Evolutionary conservation across 2,329 filamentous ascomycete genomes (phyloP), one percentile per base, ranked within the genome.

Genomic region (Raffaelea deltoideospora): DNA sequence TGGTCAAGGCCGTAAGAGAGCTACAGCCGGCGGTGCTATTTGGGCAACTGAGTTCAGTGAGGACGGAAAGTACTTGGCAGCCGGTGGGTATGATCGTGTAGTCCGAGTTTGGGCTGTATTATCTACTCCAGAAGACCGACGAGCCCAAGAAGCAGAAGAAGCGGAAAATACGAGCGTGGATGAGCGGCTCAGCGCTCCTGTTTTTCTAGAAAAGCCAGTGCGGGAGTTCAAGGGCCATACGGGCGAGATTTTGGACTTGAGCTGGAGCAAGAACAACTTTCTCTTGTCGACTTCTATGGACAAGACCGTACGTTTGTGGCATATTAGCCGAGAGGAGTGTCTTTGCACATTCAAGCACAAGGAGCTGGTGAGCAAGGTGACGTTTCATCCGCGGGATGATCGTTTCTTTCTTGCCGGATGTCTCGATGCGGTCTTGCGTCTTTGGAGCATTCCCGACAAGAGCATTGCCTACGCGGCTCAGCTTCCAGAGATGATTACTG

Each of bases 201-300:
- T 98, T 1, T 96, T 98, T 52, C 75, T 76, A 44, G 72, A 73
- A 34, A 80, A 82, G 49, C 83, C 87, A 0, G 55, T 83, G 10
- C 72, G 78, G 38, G 81, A 94, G 50, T 95, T 90, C 45, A 61
- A 70, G 37, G 87, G 86, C 5, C 90, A 98, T 52, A 79, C 74
- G 0, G 78, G 80, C 14, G 87, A 92, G 47, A 76, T 98, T 6
- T 61, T 98, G 45, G 88, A 94, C 52, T 56, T 98, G 41, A 93
- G 84, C 54, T 98, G 90, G 90, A 96, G 88, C 62, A 98, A 96
- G 66, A 98, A 98, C 58, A 94, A 93, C 54, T 98, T 98, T 48
- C 58, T 98, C 21, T 65, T 98, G 14, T 95, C 88, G 4, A 92
- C 87, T 0, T 94, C 87, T 0, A 95, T 96, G 86, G 90, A 98